Conservation (phyloP, 2,329 filamentous ascomycete genomes). For the Diaporthe ampelina region DNA sequence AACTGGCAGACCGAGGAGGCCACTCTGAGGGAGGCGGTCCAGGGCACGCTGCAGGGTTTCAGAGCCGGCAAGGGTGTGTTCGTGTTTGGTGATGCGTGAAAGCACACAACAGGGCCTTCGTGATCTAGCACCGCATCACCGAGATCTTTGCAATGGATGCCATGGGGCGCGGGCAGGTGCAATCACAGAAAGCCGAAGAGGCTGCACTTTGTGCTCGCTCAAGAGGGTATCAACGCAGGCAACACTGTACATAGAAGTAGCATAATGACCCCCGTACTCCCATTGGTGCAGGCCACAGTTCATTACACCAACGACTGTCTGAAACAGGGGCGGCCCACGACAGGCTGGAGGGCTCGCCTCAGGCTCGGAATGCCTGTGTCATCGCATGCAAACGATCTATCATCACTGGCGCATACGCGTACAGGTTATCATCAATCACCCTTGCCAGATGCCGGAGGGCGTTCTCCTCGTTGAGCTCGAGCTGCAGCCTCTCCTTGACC, state of each 20-base stretch:
- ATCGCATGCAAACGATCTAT: conserved; percentile 96
- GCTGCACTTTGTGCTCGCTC: background rate
- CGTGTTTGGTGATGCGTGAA: conserved; percentile 76
- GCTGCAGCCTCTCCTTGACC: conserved; percentile 92
- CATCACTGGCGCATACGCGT: conserved; percentile 90
- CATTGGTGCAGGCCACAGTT: background rate
- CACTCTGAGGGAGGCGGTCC: conserved; percentile 79
- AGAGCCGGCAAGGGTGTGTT: conserved; percentile 92
- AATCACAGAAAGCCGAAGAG: background rate
- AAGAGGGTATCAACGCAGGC: conserved; percentile 26
- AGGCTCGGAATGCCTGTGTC: conserved; percentile 91
- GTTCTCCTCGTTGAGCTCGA: conserved; percentile 93
- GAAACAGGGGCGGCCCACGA: background rate
- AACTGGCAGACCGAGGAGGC: conserved; percentile 82
- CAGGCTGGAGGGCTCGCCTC: conserved; percentile 39
- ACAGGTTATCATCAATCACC: conserved; percentile 91
- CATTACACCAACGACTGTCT: background rate
- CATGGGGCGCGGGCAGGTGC: background rate
- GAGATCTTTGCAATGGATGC: background rate
- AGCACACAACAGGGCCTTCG: background rate
- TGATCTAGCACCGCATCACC: background rate
- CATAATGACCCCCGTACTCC: background rate
- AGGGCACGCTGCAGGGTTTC: conserved; percentile 87
- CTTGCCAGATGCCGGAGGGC: conserved; percentile 89
- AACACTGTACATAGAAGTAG: conserved; percentile 14